Percentiles rank a stretch among this genome's conserved stretches.
phyloP scores from a whole-genome alignment of 179 eudicot genomes.

The Heliamphora pulchella region DNA sequence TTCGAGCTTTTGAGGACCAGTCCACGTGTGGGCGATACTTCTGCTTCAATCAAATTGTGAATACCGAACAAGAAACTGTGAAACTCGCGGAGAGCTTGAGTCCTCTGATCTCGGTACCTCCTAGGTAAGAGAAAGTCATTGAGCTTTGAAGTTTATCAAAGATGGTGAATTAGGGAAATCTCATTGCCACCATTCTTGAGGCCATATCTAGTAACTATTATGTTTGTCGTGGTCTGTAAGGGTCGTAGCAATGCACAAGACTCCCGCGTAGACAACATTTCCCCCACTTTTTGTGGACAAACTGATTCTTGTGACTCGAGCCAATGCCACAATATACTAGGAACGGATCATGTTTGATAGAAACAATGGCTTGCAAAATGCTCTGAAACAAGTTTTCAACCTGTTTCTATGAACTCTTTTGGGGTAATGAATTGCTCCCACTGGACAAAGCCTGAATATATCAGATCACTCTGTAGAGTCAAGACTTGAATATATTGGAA shows the following conservation, averaged over 20 bases:
- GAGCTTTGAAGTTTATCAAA: background rate
- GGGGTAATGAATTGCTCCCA: too few species aligned
- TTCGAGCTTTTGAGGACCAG: constrained; percentile 31
- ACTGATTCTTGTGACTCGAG: background rate
- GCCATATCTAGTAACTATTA: background rate
- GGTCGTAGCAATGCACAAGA: too few species aligned
- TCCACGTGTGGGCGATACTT: constrained; percentile 36
- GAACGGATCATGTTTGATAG: background rate
- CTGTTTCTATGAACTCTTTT: too few species aligned
- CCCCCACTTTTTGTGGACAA: background rate
- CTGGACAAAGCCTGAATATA: too few species aligned
- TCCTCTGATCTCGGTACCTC: constrained; percentile 34
- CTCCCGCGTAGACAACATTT: background rate
- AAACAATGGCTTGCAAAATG: too few species aligned
- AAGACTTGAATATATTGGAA: background rate
- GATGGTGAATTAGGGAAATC: background rate
- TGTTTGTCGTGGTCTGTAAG: background rate
- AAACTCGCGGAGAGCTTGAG: constrained; percentile 28
- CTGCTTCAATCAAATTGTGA: constrained; percentile 38
- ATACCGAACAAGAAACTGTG: constrained; percentile 24
- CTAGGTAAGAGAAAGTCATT: constrained; percentile 18
- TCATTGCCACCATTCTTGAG: background rate
- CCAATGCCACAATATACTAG: background rate
- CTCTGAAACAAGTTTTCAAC: too few species aligned
- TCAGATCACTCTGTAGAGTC: too few species aligned